These are phyloP conservation scores for Trichosporon faecale DNA, from an alignment of 1,284 basidiomycete species.

Conservation along the genomic window DNA sequence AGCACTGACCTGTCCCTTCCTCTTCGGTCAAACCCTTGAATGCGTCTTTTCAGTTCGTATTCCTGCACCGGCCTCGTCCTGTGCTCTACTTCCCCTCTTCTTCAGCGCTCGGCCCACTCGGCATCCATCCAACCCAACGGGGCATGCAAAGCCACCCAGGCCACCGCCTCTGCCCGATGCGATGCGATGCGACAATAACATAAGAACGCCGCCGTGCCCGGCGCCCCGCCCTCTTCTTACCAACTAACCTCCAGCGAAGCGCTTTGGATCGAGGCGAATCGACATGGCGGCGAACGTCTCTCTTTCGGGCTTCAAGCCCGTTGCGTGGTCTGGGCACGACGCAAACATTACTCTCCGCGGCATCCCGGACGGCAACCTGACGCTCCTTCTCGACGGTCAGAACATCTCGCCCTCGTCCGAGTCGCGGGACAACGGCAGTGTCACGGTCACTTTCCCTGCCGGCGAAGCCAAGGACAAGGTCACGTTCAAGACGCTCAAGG, in stretches of 20 bases:
- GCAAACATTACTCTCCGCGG: not conserved
- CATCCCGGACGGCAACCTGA: not conserved
- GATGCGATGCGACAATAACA: not conserved
- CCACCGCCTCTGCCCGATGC: not conserved
- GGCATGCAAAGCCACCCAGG: too few species aligned
- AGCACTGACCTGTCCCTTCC: not conserved
- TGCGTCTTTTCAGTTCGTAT: not conserved
- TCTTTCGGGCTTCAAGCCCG: conserved; percentile 6
- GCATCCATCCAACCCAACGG: not conserved
- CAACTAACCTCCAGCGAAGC: not conserved
- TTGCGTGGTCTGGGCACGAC: conserved; percentile 4
- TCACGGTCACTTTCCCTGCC: not conserved
- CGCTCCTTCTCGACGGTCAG: not conserved
- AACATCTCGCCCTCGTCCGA: not conserved
- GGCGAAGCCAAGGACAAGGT: not conserved
- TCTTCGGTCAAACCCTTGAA: not conserved
- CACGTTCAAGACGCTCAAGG: not conserved
- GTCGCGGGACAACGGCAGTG: not conserved
- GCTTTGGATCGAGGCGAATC: too few species aligned
- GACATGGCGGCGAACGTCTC: not conserved
- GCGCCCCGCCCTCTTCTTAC: not conserved
- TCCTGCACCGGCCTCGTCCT: not conserved
- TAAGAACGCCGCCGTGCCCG: not conserved
- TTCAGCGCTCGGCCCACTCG: not conserved
- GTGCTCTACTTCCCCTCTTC: not conserved